Base-by-base conservation (phyloP, 2,329 filamentous ascomycete genomes). In the Purpureocillium lavendulum region DNA sequence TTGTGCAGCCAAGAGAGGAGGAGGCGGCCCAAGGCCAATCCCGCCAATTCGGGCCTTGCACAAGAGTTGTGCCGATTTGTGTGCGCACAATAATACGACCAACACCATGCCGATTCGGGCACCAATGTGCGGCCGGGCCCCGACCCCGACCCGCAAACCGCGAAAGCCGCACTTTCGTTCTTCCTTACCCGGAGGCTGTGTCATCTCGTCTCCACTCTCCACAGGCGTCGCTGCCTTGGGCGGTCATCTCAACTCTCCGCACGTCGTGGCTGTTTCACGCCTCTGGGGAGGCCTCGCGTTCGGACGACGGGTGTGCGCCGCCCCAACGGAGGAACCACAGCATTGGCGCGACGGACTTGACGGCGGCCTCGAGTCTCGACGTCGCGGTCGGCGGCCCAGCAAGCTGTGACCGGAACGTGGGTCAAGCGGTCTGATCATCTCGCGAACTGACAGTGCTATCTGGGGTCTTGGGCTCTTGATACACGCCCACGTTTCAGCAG, bases 401-500 rank as follows among this genome's bases (percentile, higher is more conserved):
- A 26, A 10, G 4, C 13, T 42, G 30, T 14, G 35, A 34, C 38
- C 40, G 38, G 35, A 40, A 36, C 10, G 10, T 13, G 16, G 14
- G 33, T 18, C 32, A 41, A 18, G 41, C 39, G 39, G 30, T 36
- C 29, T 37, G 29, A 41, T 40, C 37, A 15, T 26, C 36, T 8
- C 33, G 12, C 7, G 10, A 12, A n/a, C 4, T 17, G 26, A 17
- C 39, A 8, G 8, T 26, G 29, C 6, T 14, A 35, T 26, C 21
- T 26, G 21, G 21, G 21, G 21, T 6, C 21, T 30, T n/a, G n/a
- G n/a, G 33, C 36, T 39, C 35, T 30, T 47, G 46, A 49, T 47
- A 45, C 46, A 47, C 45, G 45, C 45, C 46, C 40, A 40, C 40
- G 46, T 49, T 47, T 49, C 46, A 47, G 44, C 36, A 13, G 13